Evolutionary conservation across 2,329 filamentous ascomycete genomes (phyloP), one percentile per base, ranked within the genome.

Genomic region (Scedosporium aurantiacum): DNA sequence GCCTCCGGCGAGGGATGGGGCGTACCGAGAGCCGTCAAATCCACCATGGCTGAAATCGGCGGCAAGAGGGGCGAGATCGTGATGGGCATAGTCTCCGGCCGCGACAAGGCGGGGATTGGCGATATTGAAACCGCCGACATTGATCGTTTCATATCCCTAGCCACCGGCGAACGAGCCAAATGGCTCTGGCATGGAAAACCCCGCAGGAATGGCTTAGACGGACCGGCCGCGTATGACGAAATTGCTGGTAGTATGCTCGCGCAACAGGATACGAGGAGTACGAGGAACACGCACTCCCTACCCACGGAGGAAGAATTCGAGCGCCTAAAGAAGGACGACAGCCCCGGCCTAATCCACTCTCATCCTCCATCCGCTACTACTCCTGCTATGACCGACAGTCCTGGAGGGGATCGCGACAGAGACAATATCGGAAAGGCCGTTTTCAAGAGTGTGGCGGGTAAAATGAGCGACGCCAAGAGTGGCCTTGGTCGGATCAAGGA

Each of bases 141-240:
- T 60, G 91, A 96, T 67, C 85, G 81, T 55, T 96, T 97, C 66
- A 82, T 90, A 57, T 85, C 85, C 63, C 78, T 96, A 27, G 84
- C 88, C 0, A 87, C 86, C 64, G 93, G 94, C 40, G 90, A 94
- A 70, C 84, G 89, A 61, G 81, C 90, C 16, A 96, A 96, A 72
- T 97, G 92, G 91, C 79, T 99, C 1, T 99, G 94, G 94, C 82
- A 90, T 64, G 94, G 93, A 16, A 97, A 96, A 71, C 83, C 90
- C 43, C 85, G 87, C 63, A 91, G 93, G 69, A 81, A 76, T 2
- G 71, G 72, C 1, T 68, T 73, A 2, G 77, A 80, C 7, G 73
- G 76, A n/a, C 73, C 75, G 57, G 78, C 80, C 4, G 76, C 74
- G 57, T 73, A 77, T 2, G 73, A 78, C 12, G 79, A 83, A 16